Evolutionary conservation across 129 eudicot genomes (phyloP), one percentile per base, ranked within the genome.

Genomic region (Saussurea involucrata): DNA sequence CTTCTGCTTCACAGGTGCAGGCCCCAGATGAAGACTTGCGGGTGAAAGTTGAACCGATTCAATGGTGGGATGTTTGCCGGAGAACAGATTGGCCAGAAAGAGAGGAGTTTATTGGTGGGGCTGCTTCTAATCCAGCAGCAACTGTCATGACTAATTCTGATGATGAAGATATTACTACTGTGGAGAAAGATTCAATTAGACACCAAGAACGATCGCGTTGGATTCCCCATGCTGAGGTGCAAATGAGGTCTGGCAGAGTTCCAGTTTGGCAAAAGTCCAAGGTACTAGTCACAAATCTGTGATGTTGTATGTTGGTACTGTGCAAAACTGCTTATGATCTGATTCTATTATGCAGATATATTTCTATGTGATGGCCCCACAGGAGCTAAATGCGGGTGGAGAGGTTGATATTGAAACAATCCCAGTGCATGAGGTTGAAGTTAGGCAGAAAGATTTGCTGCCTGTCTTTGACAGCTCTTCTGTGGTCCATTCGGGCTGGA

Each of bases 21-120:
- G 75, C 78, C 36, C 97, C 86, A 68, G 97, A 90, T 34, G 99
- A 95, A 76, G 97, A 95, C 27, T 75, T 85, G 28, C 79, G 88
- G 77, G 94, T 95, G 63, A 95, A 92, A 81, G 88, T 86, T 1
- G 90, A 90, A 49, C 90, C 96, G 2, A 67, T 90, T 68, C 96
- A 92, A 24, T 90, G 96, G 92, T 95, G 99, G 99, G 96, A 95
- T 81, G 97, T 95, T 42, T 95, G 99, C 73, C 86, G 97, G 63
- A 87, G 99, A 84, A 83, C 83, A 24, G 96, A 95, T 82, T 92
- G 97, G 93, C 90, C 93, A 27, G 99, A 92, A 80, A 90, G 90
- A 77, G 92, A 92, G 87, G 97, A 92, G 78, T 71, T 73, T 60
- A 72, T 90, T 67, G 77, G 68, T 49, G 89, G 86, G 37, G 82